phyloP scores from a whole-genome alignment of 2,329 filamentous ascomycete genomes.

The Talaromyces sp. region DNA sequence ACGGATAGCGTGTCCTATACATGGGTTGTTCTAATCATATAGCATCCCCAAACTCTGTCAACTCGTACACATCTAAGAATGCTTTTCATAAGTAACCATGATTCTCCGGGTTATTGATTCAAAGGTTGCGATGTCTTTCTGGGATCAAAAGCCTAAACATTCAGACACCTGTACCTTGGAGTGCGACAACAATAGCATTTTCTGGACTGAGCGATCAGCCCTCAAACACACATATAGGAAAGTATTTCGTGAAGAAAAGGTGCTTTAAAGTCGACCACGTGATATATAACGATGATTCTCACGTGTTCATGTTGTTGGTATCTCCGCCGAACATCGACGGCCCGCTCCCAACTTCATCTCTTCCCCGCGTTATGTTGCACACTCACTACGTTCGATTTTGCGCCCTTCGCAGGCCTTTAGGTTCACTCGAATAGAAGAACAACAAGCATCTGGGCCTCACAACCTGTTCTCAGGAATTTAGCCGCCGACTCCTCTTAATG shows the following conservation, averaged over 20 bases:
- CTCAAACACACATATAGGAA: background rate
- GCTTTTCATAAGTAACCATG: conserved; percentile 8
- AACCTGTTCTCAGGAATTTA: background rate
- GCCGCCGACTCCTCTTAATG: conserved; percentile 10
- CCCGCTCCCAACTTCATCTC: conserved; percentile 5
- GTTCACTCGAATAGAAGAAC: background rate
- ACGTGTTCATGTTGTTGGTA: conserved; percentile 8
- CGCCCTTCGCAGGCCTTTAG: background rate
- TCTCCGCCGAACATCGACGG: background rate
- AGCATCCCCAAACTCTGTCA: background rate
- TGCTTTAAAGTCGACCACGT: conserved; percentile 1
- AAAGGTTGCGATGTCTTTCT: background rate
- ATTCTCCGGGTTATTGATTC: background rate
- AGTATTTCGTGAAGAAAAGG: background rate
- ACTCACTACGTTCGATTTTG: background rate
- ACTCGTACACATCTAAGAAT: background rate
- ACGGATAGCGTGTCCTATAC: conserved; percentile 13
- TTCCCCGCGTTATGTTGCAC: conserved; percentile 15
- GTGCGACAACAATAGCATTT: background rate
- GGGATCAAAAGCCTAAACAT: background rate
- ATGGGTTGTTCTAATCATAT: conserved; percentile 1
- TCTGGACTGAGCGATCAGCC: background rate
- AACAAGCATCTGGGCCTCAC: background rate
- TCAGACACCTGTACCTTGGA: background rate
- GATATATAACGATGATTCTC: background rate